Conservation (phyloP, 768 basidiomycete genomes). For the Phaffia australis region DNA sequence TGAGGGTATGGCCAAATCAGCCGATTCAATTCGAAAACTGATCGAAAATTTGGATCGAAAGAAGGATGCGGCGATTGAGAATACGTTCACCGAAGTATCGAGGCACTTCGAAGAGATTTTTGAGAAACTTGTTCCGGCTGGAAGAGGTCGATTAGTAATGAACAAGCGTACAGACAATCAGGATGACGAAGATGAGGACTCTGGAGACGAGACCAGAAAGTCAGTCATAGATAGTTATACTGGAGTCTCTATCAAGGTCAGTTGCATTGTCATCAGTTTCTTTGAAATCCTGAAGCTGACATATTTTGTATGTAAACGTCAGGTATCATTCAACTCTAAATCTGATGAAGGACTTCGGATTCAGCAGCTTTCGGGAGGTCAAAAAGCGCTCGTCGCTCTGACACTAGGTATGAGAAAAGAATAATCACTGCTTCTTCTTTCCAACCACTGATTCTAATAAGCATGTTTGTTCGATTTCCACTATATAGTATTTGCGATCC, state of each 20-base stretch:
- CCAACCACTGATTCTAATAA: background rate
- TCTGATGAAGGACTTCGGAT: constrained; percentile 92
- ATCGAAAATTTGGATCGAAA: constrained; percentile 88
- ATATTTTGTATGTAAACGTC: background rate
- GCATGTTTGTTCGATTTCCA: background rate
- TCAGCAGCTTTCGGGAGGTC: constrained; percentile 92
- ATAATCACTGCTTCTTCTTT: background rate
- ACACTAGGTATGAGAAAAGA: constrained; percentile 55
- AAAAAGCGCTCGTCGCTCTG: constrained; percentile 91
- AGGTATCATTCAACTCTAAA: constrained; percentile 99
- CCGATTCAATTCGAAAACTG: constrained; percentile 77
- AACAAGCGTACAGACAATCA: constrained; percentile 49
- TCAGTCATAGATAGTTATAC: constrained; percentile 77
- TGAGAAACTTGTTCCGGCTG: constrained; percentile 87
- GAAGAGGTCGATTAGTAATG: constrained; percentile 81
- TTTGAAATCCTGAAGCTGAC: background rate
- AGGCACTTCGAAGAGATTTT: constrained; percentile 96
- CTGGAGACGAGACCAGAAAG: constrained; percentile 25
- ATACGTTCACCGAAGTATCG: constrained; percentile 96
- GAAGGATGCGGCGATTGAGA: constrained; percentile 96
- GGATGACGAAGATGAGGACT: constrained; percentile 32
- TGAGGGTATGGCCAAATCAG: constrained; percentile 83
- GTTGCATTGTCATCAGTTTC: constrained; percentile 4
- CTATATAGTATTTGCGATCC: constrained; percentile 79
- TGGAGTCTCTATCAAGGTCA: constrained; percentile 86